Evolutionary conservation across 1,284 basidiomycete genomes (phyloP).

Genomic region (Singerocomus inundabilis): DNA sequence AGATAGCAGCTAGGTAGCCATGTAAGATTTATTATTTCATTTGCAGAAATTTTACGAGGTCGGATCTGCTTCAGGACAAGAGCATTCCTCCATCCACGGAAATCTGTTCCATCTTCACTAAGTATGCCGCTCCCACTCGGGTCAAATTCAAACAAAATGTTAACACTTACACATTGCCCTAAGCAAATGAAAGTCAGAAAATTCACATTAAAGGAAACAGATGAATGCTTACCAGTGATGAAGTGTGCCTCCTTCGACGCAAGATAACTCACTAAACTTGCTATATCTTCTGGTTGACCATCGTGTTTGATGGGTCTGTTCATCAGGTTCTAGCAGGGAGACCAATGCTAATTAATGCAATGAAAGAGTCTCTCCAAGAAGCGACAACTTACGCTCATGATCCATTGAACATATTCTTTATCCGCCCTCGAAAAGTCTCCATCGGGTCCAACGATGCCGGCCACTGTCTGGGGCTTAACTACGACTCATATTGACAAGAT

Average conservation of each 20-base stretch:
- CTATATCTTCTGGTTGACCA: conserved; percentile 16
- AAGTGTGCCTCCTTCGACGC: conserved; percentile 19
- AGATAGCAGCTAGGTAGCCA: too few relatives aligned
- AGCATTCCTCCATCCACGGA: too few relatives aligned
- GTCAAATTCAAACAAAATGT: too few relatives aligned
- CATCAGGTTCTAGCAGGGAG: neutral
- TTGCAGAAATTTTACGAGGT: conserved; percentile 20
- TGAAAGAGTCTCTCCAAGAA: neutral
- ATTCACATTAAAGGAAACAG: too few relatives aligned
- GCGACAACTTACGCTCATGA: conserved; percentile 2
- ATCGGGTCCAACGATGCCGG: neutral
- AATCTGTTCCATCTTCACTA: neutral
- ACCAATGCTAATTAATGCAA: neutral
- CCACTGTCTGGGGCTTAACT: neutral
- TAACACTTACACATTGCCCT: conserved; percentile 1
- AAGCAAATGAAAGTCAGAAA: neutral
- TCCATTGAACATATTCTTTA: conserved; percentile 1
- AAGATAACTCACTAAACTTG: conserved; percentile 19
- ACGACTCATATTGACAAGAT: neutral
- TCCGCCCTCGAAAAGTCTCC: neutral
- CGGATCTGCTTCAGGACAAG: neutral
- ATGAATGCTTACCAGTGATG: neutral
- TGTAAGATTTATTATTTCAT: too few relatives aligned
- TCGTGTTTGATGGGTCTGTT: neutral
- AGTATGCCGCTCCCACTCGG: neutral